Evolutionary conservation across 2,329 filamentous ascomycete genomes (phyloP).

Genomic region (Podosphaera aphanis): DNA sequence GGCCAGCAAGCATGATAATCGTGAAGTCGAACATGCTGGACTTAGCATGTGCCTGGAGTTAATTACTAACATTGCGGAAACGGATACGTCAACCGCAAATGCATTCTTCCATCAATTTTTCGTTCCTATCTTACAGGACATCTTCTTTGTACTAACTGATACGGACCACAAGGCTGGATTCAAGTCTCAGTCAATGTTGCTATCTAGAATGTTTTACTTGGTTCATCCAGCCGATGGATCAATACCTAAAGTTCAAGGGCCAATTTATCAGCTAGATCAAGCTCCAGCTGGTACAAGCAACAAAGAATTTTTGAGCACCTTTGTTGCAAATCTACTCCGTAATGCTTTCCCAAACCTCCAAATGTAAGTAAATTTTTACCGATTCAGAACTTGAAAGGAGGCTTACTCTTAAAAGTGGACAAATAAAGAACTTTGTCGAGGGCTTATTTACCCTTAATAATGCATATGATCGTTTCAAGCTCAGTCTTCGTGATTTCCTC

Average conservation of each 20-base stretch:
- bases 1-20: slow-evolving; percentile 99
- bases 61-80: slow-evolving; percentile 90
- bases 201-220: slow-evolving; percentile 92
- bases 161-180: slow-evolving; percentile 97
- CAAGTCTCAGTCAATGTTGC: slow-evolving; percentile 84
- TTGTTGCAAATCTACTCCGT: slow-evolving; percentile 62
- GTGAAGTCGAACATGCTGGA: slow-evolving; percentile 86
- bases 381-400: neutral
- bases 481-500: slow-evolving; percentile 86
- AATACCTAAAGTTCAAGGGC: slow-evolving; percentile 70
- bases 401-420: slow-evolving; percentile 25
- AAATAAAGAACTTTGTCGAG: slow-evolving; percentile 78
- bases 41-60: slow-evolving; percentile 96
- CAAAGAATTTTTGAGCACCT: slow-evolving; percentile 71
- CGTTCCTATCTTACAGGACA: slow-evolving; percentile 81
- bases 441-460: slow-evolving; percentile 73
- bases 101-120: slow-evolving; percentile 98
- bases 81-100: slow-evolving; percentile 64
- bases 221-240: slow-evolving; percentile 47
- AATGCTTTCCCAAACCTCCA: slow-evolving; percentile 88
- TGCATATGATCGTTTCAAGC: slow-evolving; percentile 82
- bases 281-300: slow-evolving; percentile 66
- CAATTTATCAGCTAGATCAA: slow-evolving; percentile 70
- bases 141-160: slow-evolving; percentile 94
- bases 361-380: slow-evolving; percentile 32